Conservation (phyloP, 169 alveolate genomes). For the Ichthyophthirius multifiliis region DNA sequence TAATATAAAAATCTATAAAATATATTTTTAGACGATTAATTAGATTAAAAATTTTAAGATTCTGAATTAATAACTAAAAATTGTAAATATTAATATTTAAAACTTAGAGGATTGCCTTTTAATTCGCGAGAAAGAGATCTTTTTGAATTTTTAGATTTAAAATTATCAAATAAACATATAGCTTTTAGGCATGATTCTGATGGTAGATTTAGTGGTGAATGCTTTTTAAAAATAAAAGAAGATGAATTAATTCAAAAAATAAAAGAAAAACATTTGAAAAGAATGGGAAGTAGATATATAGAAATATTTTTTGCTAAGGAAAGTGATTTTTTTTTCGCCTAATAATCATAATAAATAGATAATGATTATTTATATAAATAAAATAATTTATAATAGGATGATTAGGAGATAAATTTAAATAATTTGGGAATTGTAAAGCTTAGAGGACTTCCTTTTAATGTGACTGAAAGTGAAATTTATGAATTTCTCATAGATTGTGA, state of each 20-base stretch:
- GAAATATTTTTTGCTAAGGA: neutral
- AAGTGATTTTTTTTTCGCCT: neutral
- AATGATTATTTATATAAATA: neutral
- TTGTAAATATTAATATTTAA: neutral
- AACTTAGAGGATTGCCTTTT: neutral
- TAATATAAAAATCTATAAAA: no score
- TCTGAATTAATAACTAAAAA: no score
- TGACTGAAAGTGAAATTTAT: neutral
- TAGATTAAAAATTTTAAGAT: no score
- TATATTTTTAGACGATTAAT: no score
- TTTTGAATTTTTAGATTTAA: neutral
- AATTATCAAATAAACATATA: neutral
- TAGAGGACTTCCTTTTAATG: neutral
- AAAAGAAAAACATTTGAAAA: neutral
- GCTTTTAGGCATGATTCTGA: neutral
- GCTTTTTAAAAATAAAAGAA: neutral
- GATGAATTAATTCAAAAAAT: neutral
- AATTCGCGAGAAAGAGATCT: neutral
- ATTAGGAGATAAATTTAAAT: neutral
- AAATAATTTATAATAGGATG: neutral
- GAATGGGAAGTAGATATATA: neutral
- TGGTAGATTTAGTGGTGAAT: constrained; percentile 8
- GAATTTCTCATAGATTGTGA: neutral
- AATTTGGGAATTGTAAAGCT: neutral
- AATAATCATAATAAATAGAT: neutral